Evolutionary conservation across 257 asterid genomes (phyloP).

Genomic region (Forsythia suspensa): DNA sequence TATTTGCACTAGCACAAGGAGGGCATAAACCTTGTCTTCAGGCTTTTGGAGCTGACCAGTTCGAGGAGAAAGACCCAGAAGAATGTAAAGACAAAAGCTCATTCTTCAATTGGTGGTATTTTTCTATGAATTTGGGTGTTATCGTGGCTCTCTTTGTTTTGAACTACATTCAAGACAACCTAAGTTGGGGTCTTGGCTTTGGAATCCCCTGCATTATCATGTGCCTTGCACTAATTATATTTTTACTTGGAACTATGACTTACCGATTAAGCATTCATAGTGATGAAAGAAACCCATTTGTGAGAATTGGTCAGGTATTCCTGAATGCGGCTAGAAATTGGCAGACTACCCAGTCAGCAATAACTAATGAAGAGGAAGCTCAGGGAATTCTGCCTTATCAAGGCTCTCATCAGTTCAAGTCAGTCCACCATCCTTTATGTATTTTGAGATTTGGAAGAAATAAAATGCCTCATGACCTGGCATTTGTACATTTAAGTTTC

Average conservation of each 20-base stretch:
- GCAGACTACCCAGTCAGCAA: not conserved
- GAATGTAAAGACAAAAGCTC: conserved; percentile 38
- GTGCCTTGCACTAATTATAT: conserved; percentile 31
- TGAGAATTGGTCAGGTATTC: conserved; percentile 32
- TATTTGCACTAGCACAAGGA: conserved; percentile 46
- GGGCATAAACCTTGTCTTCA: conserved; percentile 48
- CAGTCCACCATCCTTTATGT: not conserved
- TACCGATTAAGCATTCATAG: conserved; percentile 26
- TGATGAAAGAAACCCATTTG: conserved; percentile 25
- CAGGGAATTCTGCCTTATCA: not conserved
- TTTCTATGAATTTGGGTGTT: conserved; percentile 14
- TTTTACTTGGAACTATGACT: conserved; percentile 30
- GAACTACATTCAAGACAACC: conserved; percentile 43
- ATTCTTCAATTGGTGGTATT: conserved; percentile 52
- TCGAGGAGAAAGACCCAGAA: conserved; percentile 30
- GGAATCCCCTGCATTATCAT: conserved; percentile 43
- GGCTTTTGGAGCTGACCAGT: conserved; percentile 54
- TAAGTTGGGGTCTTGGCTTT: conserved; percentile 49
- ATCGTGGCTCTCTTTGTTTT: conserved; percentile 22
- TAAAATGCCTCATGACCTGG: too few relatives aligned
- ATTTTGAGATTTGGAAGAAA: not conserved
- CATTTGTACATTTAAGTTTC: too few relatives aligned
- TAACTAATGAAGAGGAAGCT: conserved; percentile 17
- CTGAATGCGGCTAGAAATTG: conserved; percentile 26
- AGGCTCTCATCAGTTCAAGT: conserved; percentile 23